Base-by-base conservation (phyloP, 345 rosid genomes). In the Toxicodendron radicans region DNA sequence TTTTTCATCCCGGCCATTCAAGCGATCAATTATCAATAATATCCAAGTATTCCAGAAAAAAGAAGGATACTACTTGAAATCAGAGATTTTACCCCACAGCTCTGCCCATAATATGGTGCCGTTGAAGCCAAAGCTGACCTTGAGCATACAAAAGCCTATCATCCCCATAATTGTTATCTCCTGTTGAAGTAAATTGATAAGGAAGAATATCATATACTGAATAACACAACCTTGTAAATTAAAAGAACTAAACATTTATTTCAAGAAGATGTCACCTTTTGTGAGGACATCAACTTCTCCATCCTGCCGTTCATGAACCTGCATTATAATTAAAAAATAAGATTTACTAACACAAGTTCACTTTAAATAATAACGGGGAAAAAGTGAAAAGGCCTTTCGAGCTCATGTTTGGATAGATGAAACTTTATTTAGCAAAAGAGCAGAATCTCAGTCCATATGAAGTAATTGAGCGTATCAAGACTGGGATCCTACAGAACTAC, bases 221-320 rank as follows among this genome's bases (percentile, higher is more conserved):
- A 58, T 21, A 38, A 80, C 3, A 61, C 52, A 61, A 62, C 23
- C 18, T 5, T 24, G 58, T 23, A 38, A 48, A 78, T 73, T 68
- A 35, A 54, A 70, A 68, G 33, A 30, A 24, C 46, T 52, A 68
- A 16, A 72, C 45, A 3, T 33, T 77, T 58, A 61, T 41, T 51
- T 54, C 45, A 64, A 56, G 53, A 70, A 78, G 70, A 43, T 33
- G 74, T 76, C 41, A 95, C 99, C 99, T 92, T 96, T 92, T 8
- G 99, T 93, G 53, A 96, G 91, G 76, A 96, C 91, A 82, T 96
- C 99, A 76, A 93, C 97, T 82, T 89, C 92, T 72, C 86, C 88
- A 73, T 88, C 90, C 82, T 83, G 74, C 63, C 92, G 87, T 84
- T 96, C 95, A 75, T 96, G 98, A 75, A 93, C 97, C 98, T 95